Percentiles rank a stretch among this genome's conserved stretches.
These are phyloP conservation scores for Fusarium sp. DNA, from an alignment of 2,329 filamentous ascomycete genomes.

Conservation along the genomic window DNA sequence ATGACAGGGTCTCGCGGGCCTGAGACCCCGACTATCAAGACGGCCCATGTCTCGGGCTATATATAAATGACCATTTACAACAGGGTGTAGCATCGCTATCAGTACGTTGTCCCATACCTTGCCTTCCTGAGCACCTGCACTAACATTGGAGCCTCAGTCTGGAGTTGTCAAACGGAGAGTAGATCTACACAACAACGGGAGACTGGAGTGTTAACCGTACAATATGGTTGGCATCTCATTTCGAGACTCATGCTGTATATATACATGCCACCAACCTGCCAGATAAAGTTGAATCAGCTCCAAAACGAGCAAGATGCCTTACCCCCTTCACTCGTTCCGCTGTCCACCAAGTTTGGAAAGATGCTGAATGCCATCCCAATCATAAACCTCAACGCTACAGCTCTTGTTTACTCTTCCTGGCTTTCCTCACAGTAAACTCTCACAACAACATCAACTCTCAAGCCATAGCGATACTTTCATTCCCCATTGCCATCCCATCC, in stretches of 20 bases:
- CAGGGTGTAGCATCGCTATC: not conserved
- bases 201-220: not conserved
- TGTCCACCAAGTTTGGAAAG: not conserved
- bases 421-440: no score
- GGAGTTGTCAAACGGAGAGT: not conserved
- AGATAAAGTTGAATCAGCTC: not conserved
- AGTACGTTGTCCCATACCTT: not conserved
- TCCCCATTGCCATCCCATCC: no score
- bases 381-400: no score
- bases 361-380: not conserved
- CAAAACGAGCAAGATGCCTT: not conserved
- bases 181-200: not conserved
- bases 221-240: not conserved
- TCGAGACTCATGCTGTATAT: not conserved
- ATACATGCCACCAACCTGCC: not conserved
- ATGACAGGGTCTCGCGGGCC: not conserved
- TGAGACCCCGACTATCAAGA: no score
- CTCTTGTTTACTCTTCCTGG: no score
- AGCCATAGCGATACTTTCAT: no score
- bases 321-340: not conserved
- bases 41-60: no score
- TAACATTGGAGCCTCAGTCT: not conserved
- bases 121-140: not conserved
- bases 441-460: no score
- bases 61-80: not conserved